Evolutionary conservation across 192 early-diverging fungal species (phyloP).

Genomic region (Jimgerdemannia flammicorona): DNA sequence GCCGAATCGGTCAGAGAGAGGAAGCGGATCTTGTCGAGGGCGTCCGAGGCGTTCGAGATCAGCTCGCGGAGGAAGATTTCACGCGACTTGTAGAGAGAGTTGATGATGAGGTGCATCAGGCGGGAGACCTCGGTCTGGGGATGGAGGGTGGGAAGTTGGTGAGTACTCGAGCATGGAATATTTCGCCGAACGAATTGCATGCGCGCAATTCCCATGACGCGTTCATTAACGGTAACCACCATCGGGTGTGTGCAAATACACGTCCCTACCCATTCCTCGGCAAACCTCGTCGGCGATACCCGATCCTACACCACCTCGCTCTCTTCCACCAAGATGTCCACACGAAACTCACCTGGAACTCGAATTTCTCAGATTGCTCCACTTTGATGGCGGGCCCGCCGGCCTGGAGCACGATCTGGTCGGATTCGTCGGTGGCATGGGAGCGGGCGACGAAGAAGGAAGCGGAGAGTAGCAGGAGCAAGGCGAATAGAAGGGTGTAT

Average conservation of each 20-base stretch:
- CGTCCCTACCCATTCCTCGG: no score
- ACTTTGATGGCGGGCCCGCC: conserved; percentile 14
- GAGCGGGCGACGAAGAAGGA: neutral
- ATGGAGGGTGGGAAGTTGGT: neutral
- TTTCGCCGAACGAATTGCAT: no score
- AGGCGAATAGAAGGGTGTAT: neutral
- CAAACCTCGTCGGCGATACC: no score
- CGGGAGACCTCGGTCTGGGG: conserved; percentile 82
- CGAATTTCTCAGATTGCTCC: conserved; percentile 23
- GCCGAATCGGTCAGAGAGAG: conserved; percentile 64
- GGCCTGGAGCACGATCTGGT: conserved; percentile 7
- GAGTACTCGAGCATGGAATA: conserved; percentile 47
- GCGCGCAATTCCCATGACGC: no score
- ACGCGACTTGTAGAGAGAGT: conserved; percentile 92
- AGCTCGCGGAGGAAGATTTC: conserved; percentile 98
- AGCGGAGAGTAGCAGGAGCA: neutral
- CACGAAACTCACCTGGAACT: conserved; percentile 22
- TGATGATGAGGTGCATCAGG: conserved; percentile 93
- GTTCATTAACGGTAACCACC: no score
- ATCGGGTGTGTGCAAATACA: no score
- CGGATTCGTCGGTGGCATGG: neutral
- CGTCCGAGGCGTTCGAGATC: conserved; percentile 95
- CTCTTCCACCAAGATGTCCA: neutral
- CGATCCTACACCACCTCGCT: no score
- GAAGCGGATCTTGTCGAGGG: conserved; percentile 92